phyloP scores from a whole-genome alignment of 768 basidiomycete genomes.

The Trametes elegans region DNA sequence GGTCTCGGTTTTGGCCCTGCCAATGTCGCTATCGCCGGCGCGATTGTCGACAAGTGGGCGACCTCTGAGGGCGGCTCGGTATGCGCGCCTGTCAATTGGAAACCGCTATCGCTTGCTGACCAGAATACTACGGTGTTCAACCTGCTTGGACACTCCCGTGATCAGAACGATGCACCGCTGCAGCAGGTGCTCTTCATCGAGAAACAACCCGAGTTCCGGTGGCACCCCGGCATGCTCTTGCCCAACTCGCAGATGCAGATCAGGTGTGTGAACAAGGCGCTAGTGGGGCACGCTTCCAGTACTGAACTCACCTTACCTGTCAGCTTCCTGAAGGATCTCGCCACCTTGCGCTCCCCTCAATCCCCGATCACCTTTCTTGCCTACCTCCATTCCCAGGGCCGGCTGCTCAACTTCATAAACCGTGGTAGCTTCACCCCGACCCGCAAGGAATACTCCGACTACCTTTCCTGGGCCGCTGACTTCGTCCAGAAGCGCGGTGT shows the following conservation, averaged over 20 bases:
- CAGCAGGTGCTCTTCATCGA: conserved; percentile 46
- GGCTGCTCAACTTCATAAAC: conserved; percentile 53
- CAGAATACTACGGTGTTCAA: neutral
- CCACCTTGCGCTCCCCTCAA: conserved; percentile 48
- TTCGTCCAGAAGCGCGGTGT: conserved; percentile 44
- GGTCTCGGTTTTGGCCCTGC: conserved; percentile 54
- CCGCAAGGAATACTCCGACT: conserved; percentile 53
- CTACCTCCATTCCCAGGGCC: conserved; percentile 49
- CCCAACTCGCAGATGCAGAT: conserved; percentile 55
- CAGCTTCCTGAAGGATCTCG: conserved; percentile 54
- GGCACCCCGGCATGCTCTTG: conserved; percentile 58
- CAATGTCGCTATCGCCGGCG: conserved; percentile 49
- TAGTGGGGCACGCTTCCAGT: neutral
- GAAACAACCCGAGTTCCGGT: conserved; percentile 44
- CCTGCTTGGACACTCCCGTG: neutral
- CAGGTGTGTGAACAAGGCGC: conserved; percentile 32
- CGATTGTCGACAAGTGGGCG: conserved; percentile 44
- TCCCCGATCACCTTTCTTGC: conserved; percentile 52
- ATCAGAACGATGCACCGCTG: conserved; percentile 21
- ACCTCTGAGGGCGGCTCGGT: conserved; percentile 16
- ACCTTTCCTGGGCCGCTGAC: conserved; percentile 50
- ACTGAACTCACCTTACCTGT: neutral
- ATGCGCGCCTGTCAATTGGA: neutral
- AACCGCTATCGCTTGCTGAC: conserved; percentile 4
- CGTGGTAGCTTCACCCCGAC: conserved; percentile 49